Percentiles rank a stretch among this genome's conserved stretches.
phyloP scores from a whole-genome alignment of 257 asterid genomes.

The Anisodus acutangulus region DNA sequence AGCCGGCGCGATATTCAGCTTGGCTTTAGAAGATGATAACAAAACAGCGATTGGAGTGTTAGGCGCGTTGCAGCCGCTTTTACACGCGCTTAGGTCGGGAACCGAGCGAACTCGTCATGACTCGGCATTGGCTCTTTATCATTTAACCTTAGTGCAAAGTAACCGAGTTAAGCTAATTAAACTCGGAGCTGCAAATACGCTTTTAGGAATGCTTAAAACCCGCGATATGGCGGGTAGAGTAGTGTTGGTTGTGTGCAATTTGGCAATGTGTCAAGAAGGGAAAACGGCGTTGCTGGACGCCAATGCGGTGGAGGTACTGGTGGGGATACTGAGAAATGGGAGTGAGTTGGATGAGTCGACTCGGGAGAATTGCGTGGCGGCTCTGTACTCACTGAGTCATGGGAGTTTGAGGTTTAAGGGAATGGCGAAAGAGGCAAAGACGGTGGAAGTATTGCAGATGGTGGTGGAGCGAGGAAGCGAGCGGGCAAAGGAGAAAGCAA shows the following conservation, averaged over 20 bases:
- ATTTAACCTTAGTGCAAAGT: constrained; percentile 69
- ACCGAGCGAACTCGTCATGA: constrained; percentile 79
- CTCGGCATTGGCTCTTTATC: constrained; percentile 81
- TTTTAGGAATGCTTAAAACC: constrained; percentile 65
- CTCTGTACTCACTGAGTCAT: constrained; percentile 68
- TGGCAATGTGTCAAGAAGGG: constrained; percentile 76
- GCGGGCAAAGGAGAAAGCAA: constrained; percentile 76
- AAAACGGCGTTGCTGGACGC: constrained; percentile 72
- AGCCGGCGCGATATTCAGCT: constrained; percentile 87
- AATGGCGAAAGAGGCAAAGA: constrained; percentile 64
- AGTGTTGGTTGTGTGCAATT: constrained; percentile 74
- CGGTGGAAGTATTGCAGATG: constrained; percentile 59
- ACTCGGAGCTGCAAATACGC: constrained; percentile 59
- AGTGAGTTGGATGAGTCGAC: constrained; percentile 58
- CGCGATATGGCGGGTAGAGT: constrained; percentile 63
- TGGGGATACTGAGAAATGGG: constrained; percentile 54
- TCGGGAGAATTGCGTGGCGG: constrained; percentile 72
- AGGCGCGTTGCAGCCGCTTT: constrained; percentile 80
- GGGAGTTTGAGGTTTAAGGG: constrained; percentile 80
- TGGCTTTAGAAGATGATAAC: constrained; percentile 74
- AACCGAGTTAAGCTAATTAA: constrained; percentile 60
- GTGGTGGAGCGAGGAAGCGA: constrained; percentile 64
- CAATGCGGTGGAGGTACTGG: constrained; percentile 62
- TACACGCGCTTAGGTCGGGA: constrained; percentile 76
- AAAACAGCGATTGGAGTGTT: constrained; percentile 83